Evolutionary conservation across 164 flowering plant species (phyloP).

Genomic region (Tetracentron sinense): DNA sequence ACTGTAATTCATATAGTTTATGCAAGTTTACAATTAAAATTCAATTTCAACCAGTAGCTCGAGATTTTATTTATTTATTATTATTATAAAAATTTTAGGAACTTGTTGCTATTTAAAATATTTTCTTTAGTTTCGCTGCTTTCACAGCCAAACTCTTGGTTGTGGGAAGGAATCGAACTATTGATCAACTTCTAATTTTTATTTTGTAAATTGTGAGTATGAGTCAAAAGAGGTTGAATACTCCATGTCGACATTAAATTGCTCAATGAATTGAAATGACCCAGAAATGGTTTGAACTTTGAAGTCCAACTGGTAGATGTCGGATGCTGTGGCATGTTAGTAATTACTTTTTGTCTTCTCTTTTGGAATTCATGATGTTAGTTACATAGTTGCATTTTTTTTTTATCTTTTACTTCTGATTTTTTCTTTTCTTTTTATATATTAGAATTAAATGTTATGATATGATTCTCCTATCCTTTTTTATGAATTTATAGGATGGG

Average conservation of each 20-base stretch:
- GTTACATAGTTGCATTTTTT: not conserved
- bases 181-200: not conserved
- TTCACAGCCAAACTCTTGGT: not conserved
- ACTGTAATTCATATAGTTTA: not conserved
- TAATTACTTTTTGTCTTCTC: not conserved
- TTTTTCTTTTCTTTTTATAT: not conserved
- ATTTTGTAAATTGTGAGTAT: not conserved
- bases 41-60: not conserved
- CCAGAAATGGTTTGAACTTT: not conserved
- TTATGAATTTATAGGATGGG: slow-evolving; percentile 42
- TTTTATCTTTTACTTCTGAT: not conserved
- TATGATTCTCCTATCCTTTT: not conserved
- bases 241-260: not conserved
- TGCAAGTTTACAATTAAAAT: not conserved
- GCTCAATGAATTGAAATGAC: slow-evolving; percentile 4
- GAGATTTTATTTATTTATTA: too few species aligned
- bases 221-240: not conserved
- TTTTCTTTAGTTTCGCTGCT: not conserved
- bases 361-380: not conserved
- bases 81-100: too few species aligned
- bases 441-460: not conserved
- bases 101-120: not conserved
- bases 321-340: not conserved
- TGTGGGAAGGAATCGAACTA: not conserved
- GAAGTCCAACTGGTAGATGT: not conserved